A percentile compares a stretch with the other conserved stretches of the same genome.
These are phyloP conservation scores for Vitis rupestris DNA, from an alignment of 164 flowering plant genomes.

Conservation along the genomic window DNA sequence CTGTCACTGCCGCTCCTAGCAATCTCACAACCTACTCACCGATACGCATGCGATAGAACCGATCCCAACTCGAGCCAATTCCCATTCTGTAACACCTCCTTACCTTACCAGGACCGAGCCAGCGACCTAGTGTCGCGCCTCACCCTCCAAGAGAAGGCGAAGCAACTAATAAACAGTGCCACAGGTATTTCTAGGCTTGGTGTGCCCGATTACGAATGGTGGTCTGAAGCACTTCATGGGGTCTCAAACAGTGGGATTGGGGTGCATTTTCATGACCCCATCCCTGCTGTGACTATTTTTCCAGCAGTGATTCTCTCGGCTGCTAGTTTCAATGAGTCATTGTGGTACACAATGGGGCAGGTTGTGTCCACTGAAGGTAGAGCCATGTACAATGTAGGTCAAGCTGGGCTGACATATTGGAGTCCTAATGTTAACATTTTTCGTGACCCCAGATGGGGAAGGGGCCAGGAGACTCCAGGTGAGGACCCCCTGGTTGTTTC, in stretches of 20 bases:
- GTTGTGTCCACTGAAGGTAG: conserved; percentile 67
- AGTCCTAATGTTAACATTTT: conserved; percentile 59
- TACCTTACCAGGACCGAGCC: conserved; percentile 35
- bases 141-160: conserved; percentile 50
- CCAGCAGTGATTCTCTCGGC: conserved; percentile 52
- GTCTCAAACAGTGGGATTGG: conserved; percentile 50
- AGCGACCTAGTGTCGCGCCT: conserved; percentile 49
- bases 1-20: conserved; percentile 20
- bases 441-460: conserved; percentile 73
- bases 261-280: conserved; percentile 33
- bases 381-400: conserved; percentile 63
- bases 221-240: conserved; percentile 76
- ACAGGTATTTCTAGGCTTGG: conserved; percentile 46
- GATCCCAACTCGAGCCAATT: conserved; percentile 17
- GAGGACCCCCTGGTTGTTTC: conserved; percentile 64
- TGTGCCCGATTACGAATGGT: conserved; percentile 55
- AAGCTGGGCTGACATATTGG: conserved; percentile 63
- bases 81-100: conserved; percentile 45
- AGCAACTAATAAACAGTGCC: conserved; percentile 46
- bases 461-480: conserved; percentile 69
- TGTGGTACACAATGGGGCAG: conserved; percentile 58
- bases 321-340: conserved; percentile 42
- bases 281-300: conserved; percentile 71
- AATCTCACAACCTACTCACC: conserved; percentile 14
- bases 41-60: conserved; percentile 36